These are phyloP conservation scores for Suhomyces kunorum DNA, from an alignment of 1,139 yeast genomes.

Conservation along the genomic window DNA sequence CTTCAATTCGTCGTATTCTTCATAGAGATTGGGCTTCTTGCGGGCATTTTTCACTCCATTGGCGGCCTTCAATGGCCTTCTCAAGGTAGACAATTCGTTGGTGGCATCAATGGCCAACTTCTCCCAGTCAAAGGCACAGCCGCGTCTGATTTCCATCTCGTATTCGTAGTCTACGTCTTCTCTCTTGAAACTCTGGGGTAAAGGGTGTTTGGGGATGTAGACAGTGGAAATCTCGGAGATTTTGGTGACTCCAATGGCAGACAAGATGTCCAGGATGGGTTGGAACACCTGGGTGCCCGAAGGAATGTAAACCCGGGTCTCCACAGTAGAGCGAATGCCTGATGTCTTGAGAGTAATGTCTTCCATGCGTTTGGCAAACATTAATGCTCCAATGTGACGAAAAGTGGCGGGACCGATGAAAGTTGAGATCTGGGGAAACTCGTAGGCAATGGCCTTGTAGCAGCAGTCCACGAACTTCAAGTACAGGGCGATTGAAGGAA, in stretches of 20 bases:
- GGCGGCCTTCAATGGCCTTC: conserved; percentile 5
- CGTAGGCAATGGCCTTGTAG: conserved; percentile 7
- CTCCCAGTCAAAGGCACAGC: conserved; percentile 14
- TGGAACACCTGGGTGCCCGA: conserved; percentile 10
- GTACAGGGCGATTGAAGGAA: conserved; percentile 10
- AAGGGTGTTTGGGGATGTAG: conserved; percentile 11
- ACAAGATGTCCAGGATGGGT: conserved; percentile 11
- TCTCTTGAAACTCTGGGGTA: conserved; percentile 8
- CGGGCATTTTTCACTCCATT: background rate
- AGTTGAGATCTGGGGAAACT: conserved; percentile 8
- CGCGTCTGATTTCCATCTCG: conserved; percentile 12
- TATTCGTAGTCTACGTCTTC: conserved; percentile 9
- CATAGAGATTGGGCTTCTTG: conserved; percentile 8
- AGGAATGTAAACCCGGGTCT: conserved; percentile 11
- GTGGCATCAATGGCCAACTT: conserved; percentile 10
- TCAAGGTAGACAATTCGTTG: conserved; percentile 7
- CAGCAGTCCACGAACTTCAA: conserved; percentile 11
- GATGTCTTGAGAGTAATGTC: conserved; percentile 11
- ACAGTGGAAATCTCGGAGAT: conserved; percentile 9
- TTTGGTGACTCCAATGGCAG: conserved; percentile 10
- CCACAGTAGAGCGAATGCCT: conserved; percentile 11
- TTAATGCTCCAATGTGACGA: conserved; percentile 11
- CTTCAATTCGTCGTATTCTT: conserved; percentile 10
- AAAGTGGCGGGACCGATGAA: conserved; percentile 11
- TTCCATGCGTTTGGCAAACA: conserved; percentile 12